Conservation (phyloP, 352 stramenopile genomes). For the Globisporangium heterothallicum region DNA sequence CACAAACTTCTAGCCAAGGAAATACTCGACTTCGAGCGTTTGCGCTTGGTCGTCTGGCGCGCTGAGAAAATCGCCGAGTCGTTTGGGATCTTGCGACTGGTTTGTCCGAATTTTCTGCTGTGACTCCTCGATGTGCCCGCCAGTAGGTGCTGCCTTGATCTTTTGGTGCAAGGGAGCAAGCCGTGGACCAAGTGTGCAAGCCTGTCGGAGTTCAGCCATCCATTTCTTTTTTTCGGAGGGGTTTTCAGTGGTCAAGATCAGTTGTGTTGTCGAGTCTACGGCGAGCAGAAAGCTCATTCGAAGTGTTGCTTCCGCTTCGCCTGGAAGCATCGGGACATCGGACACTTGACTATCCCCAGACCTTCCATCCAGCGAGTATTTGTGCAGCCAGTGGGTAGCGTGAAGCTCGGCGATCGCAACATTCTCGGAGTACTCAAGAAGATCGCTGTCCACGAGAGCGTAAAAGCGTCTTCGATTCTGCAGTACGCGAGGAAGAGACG, state of each 20-base stretch:
- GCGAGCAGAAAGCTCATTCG: constrained; percentile 35
- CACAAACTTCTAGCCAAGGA: constrained; percentile 5
- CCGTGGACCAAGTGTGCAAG: constrained; percentile 8
- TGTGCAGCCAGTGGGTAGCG: constrained; percentile 2
- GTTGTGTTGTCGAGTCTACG: constrained; percentile 8
- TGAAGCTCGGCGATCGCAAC: constrained; percentile 19
- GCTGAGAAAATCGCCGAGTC: constrained; percentile 1
- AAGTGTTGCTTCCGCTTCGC: constrained; percentile 18
- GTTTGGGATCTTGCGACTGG: constrained; percentile 1
- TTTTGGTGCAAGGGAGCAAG: constrained; percentile 6
- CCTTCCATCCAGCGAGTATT: constrained; percentile 18
- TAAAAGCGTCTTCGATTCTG: constrained; percentile 26
- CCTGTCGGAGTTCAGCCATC: constrained; percentile 31
- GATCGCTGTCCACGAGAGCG: constrained; percentile 21
- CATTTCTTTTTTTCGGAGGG: constrained; percentile 41
- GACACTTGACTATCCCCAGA: constrained; percentile 2
- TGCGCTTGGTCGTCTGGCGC: constrained; percentile 9
- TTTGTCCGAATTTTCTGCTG: not conserved
- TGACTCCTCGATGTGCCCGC: not conserved
- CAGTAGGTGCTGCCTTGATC: not conserved
- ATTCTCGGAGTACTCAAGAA: constrained; percentile 32
- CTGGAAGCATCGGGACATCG: constrained; percentile 14
- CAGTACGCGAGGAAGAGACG: constrained; percentile 15
- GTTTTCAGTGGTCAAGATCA: constrained; percentile 39
- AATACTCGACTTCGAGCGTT: constrained; percentile 44